A percentile compares a stretch with the other conserved stretches of the same genome.
phyloP scores from a whole-genome alignment of 805 yeast species.

The Pichia nanzhaoensis region DNA sequence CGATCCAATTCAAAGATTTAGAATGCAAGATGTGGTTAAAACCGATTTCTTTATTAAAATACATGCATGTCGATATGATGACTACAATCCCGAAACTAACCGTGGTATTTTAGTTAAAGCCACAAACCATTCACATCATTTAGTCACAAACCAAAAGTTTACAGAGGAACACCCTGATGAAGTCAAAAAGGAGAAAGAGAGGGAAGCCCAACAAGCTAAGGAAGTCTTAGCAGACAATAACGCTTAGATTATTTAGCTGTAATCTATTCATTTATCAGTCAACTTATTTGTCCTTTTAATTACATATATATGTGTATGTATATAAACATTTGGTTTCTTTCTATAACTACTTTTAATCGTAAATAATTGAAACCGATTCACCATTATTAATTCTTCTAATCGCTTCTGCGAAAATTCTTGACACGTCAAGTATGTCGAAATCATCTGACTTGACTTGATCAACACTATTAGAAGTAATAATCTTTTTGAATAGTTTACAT shows the following conservation, averaged over 20 bases:
- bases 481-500: conserved; percentile 63
- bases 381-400: conserved; percentile 96
- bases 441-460: conserved; percentile 64
- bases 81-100: conserved; percentile 17
- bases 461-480: conserved; percentile 85
- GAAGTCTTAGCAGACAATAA: conserved; percentile 4
- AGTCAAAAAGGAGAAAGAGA: conserved; percentile 16
- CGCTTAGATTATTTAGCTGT: no score
- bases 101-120: conserved; percentile 21
- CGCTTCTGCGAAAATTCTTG: conserved; percentile 87
- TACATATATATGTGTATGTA: no score
- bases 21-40: conserved; percentile 47
- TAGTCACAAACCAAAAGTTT: conserved; percentile 61
- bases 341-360: conserved; percentile 40
- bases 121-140: conserved; percentile 53
- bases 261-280: no score
- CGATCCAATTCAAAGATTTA: conserved; percentile 50
- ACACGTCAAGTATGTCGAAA: conserved; percentile 75
- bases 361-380: conserved; percentile 88
- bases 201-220: conserved; percentile 8
- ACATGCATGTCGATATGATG: conserved; percentile 41
- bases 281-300: no score
- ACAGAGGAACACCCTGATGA: conserved; percentile 34
- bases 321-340: background rate
- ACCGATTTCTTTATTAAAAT: conserved; percentile 57